phyloP scores from a whole-genome alignment of 768 basidiomycete genomes.

The Fibroporia radiculosa region DNA sequence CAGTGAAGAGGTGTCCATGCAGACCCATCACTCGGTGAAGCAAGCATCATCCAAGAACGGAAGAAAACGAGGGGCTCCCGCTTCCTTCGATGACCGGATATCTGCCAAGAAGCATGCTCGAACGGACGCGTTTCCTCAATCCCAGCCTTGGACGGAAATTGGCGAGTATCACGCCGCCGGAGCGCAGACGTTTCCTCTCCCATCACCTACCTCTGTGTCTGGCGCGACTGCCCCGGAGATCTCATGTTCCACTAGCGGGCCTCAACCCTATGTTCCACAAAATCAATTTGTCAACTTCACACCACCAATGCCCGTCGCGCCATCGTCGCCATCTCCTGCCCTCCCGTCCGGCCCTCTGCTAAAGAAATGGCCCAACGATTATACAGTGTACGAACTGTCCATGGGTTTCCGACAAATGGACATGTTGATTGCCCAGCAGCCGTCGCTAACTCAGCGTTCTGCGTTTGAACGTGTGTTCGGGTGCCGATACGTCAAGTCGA shows the following conservation, averaged over 20 bases:
- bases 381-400: conserved; percentile 59
- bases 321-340: conserved; percentile 13
- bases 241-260: not conserved
- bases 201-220: not conserved
- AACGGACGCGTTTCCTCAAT: not conserved
- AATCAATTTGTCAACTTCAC: not conserved
- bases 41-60: not conserved
- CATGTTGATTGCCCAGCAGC: conserved; percentile 23
- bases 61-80: not conserved
- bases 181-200: not conserved
- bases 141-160: not conserved
- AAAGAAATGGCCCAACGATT: conserved; percentile 74
- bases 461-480: conserved; percentile 69
- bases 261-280: not conserved
- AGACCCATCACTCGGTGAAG: conserved; percentile 20
- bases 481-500: conserved; percentile 65
- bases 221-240: not conserved
- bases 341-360: conserved; percentile 40
- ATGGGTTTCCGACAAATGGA: conserved; percentile 50
- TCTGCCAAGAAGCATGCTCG: not conserved
- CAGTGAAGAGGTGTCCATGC: conserved; percentile 45
- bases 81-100: not conserved
- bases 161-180: not conserved
- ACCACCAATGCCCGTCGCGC: not conserved
- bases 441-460: conserved; percentile 50